Conservation (phyloP, 805 yeast species). For the Alloascoidea hylecoeti region DNA sequence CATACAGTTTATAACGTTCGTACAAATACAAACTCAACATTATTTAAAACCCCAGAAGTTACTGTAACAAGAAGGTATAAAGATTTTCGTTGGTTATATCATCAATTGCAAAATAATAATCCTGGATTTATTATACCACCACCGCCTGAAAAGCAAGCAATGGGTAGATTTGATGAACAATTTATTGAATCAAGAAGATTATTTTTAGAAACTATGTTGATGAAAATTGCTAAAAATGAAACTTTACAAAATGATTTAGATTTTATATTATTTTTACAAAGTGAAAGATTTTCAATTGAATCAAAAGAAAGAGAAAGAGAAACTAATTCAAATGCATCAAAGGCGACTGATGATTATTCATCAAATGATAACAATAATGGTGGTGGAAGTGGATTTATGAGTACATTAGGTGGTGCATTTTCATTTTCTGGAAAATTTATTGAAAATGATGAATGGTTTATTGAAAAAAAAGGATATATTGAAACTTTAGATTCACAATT, state of each 20-base stretch:
- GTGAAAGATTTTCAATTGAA: slow-evolving; percentile 53
- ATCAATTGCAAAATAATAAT: slow-evolving; percentile 71
- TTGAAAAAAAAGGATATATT: slow-evolving; percentile 50
- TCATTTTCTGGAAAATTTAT: slow-evolving; percentile 51
- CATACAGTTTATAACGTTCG: slow-evolving; percentile 79
- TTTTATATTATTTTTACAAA: slow-evolving; percentile 62
- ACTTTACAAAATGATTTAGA: slow-evolving; percentile 58
- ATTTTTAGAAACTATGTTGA: slow-evolving; percentile 77
- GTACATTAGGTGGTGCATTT: slow-evolving; percentile 52
- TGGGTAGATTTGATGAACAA: slow-evolving; percentile 83
- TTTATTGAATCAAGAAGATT: slow-evolving; percentile 78
- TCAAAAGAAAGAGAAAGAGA: slow-evolving; percentile 56
- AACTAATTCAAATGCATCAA: slow-evolving; percentile 37
- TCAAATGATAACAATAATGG: slow-evolving; percentile 18
- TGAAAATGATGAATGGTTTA: slow-evolving; percentile 72
- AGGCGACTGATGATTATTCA: slow-evolving; percentile 23
- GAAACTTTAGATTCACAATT: slow-evolving; percentile 65
- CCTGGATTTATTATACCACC: slow-evolving; percentile 92
- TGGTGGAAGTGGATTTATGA: slow-evolving; percentile 40
- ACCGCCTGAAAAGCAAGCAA: slow-evolving; percentile 88
- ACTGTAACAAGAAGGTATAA: slow-evolving; percentile 74
- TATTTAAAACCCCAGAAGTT: slow-evolving; percentile 23
- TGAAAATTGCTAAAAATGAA: slow-evolving; percentile 45
- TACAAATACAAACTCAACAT: slow-evolving; percentile 35
- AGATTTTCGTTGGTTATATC: slow-evolving; percentile 91